Percentiles rank a stretch among this genome's conserved stretches.
Conservation (phyloP, 2,329 filamentous ascomycete species). For the Trichoderma polysporum region DNA sequence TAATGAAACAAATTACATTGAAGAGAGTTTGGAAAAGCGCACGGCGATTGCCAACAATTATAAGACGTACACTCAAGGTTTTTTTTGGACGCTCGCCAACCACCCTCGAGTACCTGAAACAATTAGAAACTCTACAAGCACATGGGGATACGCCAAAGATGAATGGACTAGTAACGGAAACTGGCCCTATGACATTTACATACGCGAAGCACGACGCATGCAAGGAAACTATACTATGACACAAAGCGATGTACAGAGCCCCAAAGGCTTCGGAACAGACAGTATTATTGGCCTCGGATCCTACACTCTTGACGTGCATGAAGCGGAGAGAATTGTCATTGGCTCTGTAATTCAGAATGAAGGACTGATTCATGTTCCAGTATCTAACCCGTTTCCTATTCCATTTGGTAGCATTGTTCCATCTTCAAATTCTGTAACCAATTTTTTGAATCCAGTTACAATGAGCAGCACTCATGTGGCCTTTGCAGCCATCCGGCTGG, state of each 20-base stretch:
- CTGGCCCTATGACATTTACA: constrained; percentile 31
- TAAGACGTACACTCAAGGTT: constrained; percentile 24
- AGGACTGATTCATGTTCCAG: constrained; percentile 23
- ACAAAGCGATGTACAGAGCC: constrained; percentile 24
- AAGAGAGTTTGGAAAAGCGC: constrained; percentile 21
- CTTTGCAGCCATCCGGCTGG: constrained; percentile 22
- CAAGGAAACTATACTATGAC: constrained; percentile 29
- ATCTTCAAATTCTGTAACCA: constrained; percentile 1
- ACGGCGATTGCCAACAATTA: constrained; percentile 20
- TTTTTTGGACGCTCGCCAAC: constrained; percentile 26
- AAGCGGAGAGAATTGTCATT: constrained; percentile 27
- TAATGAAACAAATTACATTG: constrained; percentile 16
- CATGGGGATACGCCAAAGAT: constrained; percentile 28
- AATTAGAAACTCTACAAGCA: constrained; percentile 9
- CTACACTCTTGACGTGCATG: constrained; percentile 30
- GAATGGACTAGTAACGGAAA: constrained; percentile 30
- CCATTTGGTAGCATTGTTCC: constrained; percentile 18
- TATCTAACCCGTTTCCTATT: constrained; percentile 15
- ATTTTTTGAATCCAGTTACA: constrained; percentile 21
- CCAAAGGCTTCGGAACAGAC: constrained; percentile 16
- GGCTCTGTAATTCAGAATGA: constrained; percentile 27
- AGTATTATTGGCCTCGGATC: constrained; percentile 26
- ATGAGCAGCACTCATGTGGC: constrained; percentile 23
- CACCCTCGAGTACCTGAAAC: constrained; percentile 18
- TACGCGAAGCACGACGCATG: constrained; percentile 32